Evolutionary conservation across 2,329 filamentous ascomycete genomes (phyloP).

Genomic region (Lasiodiplodia hormozganensis): DNA sequence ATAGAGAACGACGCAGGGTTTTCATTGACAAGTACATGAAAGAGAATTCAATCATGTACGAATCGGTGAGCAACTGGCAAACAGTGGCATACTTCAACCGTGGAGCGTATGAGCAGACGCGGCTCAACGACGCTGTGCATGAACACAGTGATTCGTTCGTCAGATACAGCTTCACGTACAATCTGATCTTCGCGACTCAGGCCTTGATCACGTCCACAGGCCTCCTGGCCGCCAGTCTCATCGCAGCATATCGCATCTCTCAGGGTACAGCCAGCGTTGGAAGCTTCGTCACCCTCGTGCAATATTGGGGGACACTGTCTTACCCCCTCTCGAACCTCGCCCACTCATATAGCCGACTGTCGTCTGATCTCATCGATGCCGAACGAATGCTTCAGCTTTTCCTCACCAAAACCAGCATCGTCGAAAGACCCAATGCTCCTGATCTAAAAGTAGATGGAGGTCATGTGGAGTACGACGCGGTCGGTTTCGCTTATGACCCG

Average conservation of each 20-base stretch:
- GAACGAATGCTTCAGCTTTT: constrained; percentile 32
- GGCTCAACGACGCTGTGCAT: constrained; percentile 53
- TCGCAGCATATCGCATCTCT: constrained; percentile 63
- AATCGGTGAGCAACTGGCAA: constrained; percentile 66
- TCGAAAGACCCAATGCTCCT: constrained; percentile 23
- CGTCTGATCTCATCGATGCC: constrained; percentile 32
- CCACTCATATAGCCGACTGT: constrained; percentile 29
- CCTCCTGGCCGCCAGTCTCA: constrained; percentile 57
- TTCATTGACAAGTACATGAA: constrained; percentile 55
- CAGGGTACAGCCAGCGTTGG: constrained; percentile 52
- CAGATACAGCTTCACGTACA: constrained; percentile 38
- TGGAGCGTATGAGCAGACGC: constrained; percentile 58
- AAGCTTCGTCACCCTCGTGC: constrained; percentile 69
- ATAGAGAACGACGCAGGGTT: constrained; percentile 47
- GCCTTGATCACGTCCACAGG: constrained; percentile 57
- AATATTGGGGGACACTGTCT: constrained; percentile 65
- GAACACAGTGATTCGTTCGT: constrained; percentile 46
- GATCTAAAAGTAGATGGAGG: constrained; percentile 55
- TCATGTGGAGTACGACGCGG: constrained; percentile 61
- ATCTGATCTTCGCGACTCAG: constrained; percentile 46
- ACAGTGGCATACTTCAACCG: constrained; percentile 68
- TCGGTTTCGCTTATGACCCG: constrained; percentile 63
- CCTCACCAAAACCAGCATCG: constrained; percentile 29
- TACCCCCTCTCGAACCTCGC: constrained; percentile 53
- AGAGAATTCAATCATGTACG: constrained; percentile 62